Conservation (phyloP, 2,329 filamentous ascomycete genomes). For the Diaporthe batatas region DNA sequence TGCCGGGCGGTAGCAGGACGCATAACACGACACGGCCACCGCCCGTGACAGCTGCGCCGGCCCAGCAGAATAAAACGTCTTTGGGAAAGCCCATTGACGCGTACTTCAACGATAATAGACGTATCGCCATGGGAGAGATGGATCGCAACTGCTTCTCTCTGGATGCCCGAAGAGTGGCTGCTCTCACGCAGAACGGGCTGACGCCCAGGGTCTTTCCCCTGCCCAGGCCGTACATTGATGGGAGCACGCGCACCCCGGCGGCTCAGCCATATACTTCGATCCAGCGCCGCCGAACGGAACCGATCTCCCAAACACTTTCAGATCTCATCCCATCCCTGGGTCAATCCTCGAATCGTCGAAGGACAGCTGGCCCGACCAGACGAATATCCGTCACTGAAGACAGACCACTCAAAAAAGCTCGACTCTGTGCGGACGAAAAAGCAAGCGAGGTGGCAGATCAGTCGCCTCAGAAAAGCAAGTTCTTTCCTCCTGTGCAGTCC, state of each 20-base stretch:
- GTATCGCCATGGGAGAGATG: slow-evolving; percentile 73
- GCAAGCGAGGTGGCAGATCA: slow-evolving; percentile 48
- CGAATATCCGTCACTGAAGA: slow-evolving; percentile 42
- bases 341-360: slow-evolving; percentile 44
- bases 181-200: slow-evolving; percentile 62
- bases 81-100: slow-evolving; percentile 65
- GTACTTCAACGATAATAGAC: slow-evolving; percentile 64
- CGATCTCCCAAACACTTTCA: slow-evolving; percentile 59
- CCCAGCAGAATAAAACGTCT: slow-evolving; percentile 46
- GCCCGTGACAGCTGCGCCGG: slow-evolving; percentile 44
- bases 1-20: slow-evolving; percentile 57
- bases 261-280: slow-evolving; percentile 54
- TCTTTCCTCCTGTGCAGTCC: slow-evolving; percentile 58
- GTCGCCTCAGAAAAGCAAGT: slow-evolving; percentile 64
- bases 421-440: slow-evolving; percentile 62
- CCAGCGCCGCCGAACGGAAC: slow-evolving; percentile 66
- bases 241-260: slow-evolving; percentile 44
- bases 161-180: slow-evolving; percentile 62
- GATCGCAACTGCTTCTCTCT: slow-evolving; percentile 71
- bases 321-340: slow-evolving; percentile 36
- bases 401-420: slow-evolving; percentile 69
- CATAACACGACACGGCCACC: slow-evolving; percentile 49
- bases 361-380: slow-evolving; percentile 46
- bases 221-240: slow-evolving; percentile 68
- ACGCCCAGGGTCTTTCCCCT: slow-evolving; percentile 70